Evolutionary conservation across 2,329 filamentous ascomycete genomes (phyloP).

Genomic region (Calonectria pseudoreteaudii): DNA sequence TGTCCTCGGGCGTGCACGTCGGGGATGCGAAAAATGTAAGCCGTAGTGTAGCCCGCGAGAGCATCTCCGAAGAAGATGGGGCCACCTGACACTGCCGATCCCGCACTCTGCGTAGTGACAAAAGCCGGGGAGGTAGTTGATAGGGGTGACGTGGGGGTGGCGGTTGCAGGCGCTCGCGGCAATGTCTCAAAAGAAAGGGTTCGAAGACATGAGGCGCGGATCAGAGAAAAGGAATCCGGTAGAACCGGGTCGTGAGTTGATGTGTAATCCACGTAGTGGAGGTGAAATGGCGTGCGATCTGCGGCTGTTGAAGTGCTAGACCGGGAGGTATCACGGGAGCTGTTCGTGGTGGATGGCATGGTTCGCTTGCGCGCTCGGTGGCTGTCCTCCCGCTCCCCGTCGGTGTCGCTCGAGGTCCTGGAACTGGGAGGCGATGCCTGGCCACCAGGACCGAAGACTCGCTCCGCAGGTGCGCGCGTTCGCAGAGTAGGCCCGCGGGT

Average conservation of each 20-base stretch:
- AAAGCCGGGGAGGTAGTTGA: slow-evolving; percentile 59
- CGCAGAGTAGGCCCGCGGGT: slow-evolving; percentile 67
- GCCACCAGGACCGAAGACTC: slow-evolving; percentile 63
- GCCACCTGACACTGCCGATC: slow-evolving; percentile 69
- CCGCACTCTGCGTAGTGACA: slow-evolving; percentile 65
- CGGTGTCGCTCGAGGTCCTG: slow-evolving; percentile 63
- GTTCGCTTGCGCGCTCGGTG: slow-evolving; percentile 55
- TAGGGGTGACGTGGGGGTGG: slow-evolving; percentile 52
- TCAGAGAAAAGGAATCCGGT: slow-evolving; percentile 73
- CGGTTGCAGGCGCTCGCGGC: slow-evolving; percentile 64
- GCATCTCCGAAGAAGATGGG: slow-evolving; percentile 78
- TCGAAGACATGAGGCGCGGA: slow-evolving; percentile 74
- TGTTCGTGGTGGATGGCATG: slow-evolving; percentile 58
- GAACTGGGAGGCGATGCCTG: slow-evolving; percentile 65
- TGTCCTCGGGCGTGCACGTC: slow-evolving; percentile 76
- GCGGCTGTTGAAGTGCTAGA: slow-evolving; percentile 66
- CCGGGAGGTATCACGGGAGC: slow-evolving; percentile 59
- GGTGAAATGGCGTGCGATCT: slow-evolving; percentile 62
- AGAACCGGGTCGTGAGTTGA: slow-evolving; percentile 74
- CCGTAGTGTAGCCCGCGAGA: slow-evolving; percentile 74
- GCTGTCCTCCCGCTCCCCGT: slow-evolving; percentile 60
- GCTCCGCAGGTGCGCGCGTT: slow-evolving; percentile 70
- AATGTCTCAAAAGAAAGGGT: slow-evolving; percentile 76
- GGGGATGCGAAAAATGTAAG: slow-evolving; percentile 77
- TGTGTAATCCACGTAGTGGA: slow-evolving; percentile 75